Conservation (phyloP, 106 monocot species). For the Apostasia shenzhenica region DNA sequence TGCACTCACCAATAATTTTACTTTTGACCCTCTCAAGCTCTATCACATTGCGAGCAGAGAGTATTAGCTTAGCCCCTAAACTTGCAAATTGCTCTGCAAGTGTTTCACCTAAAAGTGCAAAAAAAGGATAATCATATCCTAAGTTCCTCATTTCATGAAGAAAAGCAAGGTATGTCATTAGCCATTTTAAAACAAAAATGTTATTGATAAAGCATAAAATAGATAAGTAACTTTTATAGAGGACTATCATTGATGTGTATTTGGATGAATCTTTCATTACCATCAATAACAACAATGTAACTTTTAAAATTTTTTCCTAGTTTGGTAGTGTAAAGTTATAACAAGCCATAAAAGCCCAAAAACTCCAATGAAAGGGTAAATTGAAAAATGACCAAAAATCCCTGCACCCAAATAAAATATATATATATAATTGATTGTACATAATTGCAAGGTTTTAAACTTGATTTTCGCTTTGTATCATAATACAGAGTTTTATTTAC, state of each 20-base stretch:
- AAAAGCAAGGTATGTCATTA: too few relatives aligned
- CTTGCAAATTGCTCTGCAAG: constrained; percentile 68
- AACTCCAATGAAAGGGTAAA: too few relatives aligned
- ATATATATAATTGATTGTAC: too few relatives aligned
- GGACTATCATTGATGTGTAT: background rate
- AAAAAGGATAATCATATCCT: background rate
- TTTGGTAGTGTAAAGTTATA: too few relatives aligned
- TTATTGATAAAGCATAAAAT: background rate
- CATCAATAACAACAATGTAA: background rate
- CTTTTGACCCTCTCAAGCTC: constrained; percentile 86
- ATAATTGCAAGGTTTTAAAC: too few relatives aligned
- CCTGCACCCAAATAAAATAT: too few relatives aligned
- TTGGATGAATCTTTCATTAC: too few relatives aligned
- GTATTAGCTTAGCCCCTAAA: constrained; percentile 82
- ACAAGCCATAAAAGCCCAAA: too few relatives aligned
- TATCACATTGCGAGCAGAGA: constrained; percentile 70
- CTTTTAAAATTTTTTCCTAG: background rate
- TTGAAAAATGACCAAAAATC: too few relatives aligned
- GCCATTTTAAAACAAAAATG: background rate
- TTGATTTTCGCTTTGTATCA: too few relatives aligned
- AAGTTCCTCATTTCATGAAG: background rate
- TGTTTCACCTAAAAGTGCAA: constrained; percentile 44
- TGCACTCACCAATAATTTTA: constrained; percentile 42
- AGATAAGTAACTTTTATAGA: background rate
- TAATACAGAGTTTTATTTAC: too few relatives aligned